Base-by-base conservation (phyloP, 2,329 filamentous ascomycete species). In the Talaromyces sp. region DNA sequence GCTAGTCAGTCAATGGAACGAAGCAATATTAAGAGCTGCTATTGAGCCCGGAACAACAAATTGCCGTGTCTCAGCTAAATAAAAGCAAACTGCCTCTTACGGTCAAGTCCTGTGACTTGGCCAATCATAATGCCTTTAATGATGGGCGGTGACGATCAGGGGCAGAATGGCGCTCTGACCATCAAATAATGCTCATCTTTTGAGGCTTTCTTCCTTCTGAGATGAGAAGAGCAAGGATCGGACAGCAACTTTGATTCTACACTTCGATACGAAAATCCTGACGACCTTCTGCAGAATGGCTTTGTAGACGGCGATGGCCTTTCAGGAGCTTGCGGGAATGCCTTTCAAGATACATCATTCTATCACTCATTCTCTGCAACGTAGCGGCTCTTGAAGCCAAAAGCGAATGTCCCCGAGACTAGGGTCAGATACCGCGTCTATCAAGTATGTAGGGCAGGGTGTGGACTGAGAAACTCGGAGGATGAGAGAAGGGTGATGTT, bases 131-230 rank as follows among this genome's bases (percentile, higher is more conserved):
- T 1, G 3, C 1, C 1, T 1, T 8, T 7, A 35, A 5, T 7
- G 1, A 11, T 5, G 14, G n/a, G 50, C 50, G 50, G 50, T 54
- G n/a, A 54, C n/a, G 12, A 35, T 35, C 31, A 54, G 50, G 50
- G 50, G 48, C 48, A 52, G 48, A 52, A 52, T 33, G n/a, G 33
- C 48, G 48, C 25, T 52, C 48, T 33, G 48, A n/a, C 46, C 46
- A 31, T 50, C 23, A n/a, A 31, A 50, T 25, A 31, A 33, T 31
- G n/a, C 14, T 35, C 28, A 16, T 35, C 28, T 21, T 12, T 9
- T 44, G 21, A 18, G 8, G 25, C 31, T 21, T 33, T 35, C 50
- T 52, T 52, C 25, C 14, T 44, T 21, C 42, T 12, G 42, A 46
- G 42, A 52, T 50, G 12, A 50, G 25, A 18, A 31, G 23, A 33